These are phyloP conservation scores for Nepenthes mirabilis DNA, from an alignment of 148 eudicot species.

Conservation along the genomic window DNA sequence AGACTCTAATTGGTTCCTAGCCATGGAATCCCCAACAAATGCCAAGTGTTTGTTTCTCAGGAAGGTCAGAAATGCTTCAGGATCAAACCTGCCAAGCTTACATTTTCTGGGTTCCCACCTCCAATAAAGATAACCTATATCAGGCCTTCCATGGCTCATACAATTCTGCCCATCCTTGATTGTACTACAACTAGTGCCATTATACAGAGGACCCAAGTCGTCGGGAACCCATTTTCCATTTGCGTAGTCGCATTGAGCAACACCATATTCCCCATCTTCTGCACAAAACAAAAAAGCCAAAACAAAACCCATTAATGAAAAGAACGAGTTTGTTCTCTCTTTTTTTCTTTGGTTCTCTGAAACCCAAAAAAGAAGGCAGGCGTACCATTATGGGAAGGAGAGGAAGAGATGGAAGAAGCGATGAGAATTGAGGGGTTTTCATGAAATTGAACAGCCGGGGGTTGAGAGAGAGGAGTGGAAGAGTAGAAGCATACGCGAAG, in stretches of 20 bases:
- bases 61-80: constrained; percentile 42
- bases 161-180: constrained; percentile 79
- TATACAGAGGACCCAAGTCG: constrained; percentile 55
- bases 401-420: neutral
- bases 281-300: constrained; percentile 7
- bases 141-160: constrained; percentile 66
- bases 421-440: constrained; percentile 6
- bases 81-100: constrained; percentile 56
- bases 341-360: neutral
- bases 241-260: constrained; percentile 48
- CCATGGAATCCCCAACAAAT: constrained; percentile 92
- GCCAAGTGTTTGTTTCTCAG: constrained; percentile 57
- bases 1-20: constrained; percentile 87
- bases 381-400: neutral
- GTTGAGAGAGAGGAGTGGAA: constrained; percentile 16
- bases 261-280: neutral
- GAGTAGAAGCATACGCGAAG: constrained; percentile 42
- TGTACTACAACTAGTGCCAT: constrained; percentile 60
- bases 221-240: constrained; percentile 61
- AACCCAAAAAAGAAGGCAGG: neutral
- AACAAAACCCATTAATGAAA: neutral
- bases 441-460: constrained; percentile 10
- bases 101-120: constrained; percentile 69
- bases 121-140: constrained; percentile 63
- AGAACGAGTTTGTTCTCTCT: neutral